Evolutionary conservation across 495 filamentous ascomycete species (phyloP), one percentile per base, ranked within the genome.

Genomic region (Penicillium waksmanii): DNA sequence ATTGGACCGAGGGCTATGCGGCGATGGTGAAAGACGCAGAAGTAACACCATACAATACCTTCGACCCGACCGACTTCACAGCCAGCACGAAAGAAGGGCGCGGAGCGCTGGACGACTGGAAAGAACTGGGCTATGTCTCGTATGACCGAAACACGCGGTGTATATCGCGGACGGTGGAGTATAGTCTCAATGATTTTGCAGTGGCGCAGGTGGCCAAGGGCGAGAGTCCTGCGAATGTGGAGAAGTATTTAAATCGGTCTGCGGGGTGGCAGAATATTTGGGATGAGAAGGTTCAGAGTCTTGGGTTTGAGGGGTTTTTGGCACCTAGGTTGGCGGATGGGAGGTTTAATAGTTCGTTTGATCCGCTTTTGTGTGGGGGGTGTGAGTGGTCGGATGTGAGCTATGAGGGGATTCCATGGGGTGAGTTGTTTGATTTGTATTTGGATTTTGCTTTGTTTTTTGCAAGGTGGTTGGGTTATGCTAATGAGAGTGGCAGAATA

Each of bases 171-270:
- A 90, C 87, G 0, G 79, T 91, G 0, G 89, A 91, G 66, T 91
- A 92, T 69, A 82, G 83, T 48, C 88, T 90, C 55, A 87, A 90
- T 70, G 89, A 92, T 69, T 92, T 88, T 66, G 82, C 81, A 43
- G 81, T 92, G 43, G 75, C 85, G 11, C 82, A 88, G 62, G 82
- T 90, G 57, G 82, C 87, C 40, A 80, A 85, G 51, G 75, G 87
- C 4, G 82, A 81, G 15, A 82, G 80, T 53, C 69, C 66, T 0
- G 80, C 83, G 57, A 84, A 88, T 46, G 71, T 74, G 40, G 64
- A 73, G 44, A 89, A 87, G 57, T 89, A 89, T 67, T 67, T 76
- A 40, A 70, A 72, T 34, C 81, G 86, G 18, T 82, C 84, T 62
- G 75, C 73, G 8, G 85, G 87, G 53, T 91, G 88, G 88, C 76